These are phyloP conservation scores for Yamadazyma membranifaciens DNA, from an alignment of 1,139 yeast genomes.

Conservation along the genomic window DNA sequence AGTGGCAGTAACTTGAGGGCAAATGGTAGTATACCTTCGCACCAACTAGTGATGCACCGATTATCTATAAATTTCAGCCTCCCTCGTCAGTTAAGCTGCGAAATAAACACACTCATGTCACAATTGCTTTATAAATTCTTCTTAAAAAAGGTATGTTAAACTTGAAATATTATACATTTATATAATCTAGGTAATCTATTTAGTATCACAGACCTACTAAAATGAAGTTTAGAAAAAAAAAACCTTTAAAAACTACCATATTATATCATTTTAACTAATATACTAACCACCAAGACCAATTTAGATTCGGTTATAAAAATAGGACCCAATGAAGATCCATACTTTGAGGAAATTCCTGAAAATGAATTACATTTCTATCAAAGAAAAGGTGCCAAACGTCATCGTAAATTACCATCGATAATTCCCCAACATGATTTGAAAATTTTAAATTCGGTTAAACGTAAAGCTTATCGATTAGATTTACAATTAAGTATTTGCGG, in stretches of 20 bases:
- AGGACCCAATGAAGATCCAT: conserved; percentile 43
- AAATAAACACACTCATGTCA: conserved; percentile 16
- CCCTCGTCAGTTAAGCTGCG: conserved; percentile 1
- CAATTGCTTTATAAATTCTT: conserved; percentile 30
- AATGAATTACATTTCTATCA: conserved; percentile 46
- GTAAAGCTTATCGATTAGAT: conserved; percentile 66
- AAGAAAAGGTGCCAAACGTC: conserved; percentile 46
- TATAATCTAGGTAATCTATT: too few species aligned
- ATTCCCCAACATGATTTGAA: conserved; percentile 53
- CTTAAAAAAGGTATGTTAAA: conserved; percentile 37
- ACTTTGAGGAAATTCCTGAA: conserved; percentile 48
- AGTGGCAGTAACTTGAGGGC: too few species aligned
- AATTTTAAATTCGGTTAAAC: conserved; percentile 52
- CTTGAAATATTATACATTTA: too few species aligned
- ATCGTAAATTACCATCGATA: conserved; percentile 51
- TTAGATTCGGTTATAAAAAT: conserved; percentile 33
- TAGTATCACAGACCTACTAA: too few species aligned
- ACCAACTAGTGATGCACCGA: neutral
- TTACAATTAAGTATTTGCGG: conserved; percentile 64
- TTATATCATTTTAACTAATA: neutral
- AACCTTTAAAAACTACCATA: too few species aligned
- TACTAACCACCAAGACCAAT: conserved; percentile 26
- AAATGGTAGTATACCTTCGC: neutral
- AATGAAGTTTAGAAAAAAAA: too few species aligned
- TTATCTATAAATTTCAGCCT: neutral